A percentile compares a stretch with the other conserved stretches of the same genome.
These are phyloP conservation scores for Spathaspora sp. DNA, from an alignment of 1,139 yeast species.

Conservation along the genomic window DNA sequence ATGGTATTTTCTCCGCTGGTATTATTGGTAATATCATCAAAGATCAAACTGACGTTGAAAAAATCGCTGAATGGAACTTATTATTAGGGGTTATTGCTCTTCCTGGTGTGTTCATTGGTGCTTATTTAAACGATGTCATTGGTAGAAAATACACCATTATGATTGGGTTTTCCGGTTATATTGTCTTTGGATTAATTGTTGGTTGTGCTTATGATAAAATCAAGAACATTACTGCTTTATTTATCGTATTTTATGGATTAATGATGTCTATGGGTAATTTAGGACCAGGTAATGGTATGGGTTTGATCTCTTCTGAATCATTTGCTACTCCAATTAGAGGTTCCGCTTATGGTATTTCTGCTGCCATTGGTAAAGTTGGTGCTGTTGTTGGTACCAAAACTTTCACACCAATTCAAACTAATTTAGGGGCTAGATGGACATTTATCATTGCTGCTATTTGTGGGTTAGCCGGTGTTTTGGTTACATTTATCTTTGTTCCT, in stretches of 20 bases:
- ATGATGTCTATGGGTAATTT: constrained; percentile 58
- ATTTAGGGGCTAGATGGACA: constrained; percentile 34
- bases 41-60: constrained; percentile 30
- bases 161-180: constrained; percentile 47
- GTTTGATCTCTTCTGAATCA: constrained; percentile 64
- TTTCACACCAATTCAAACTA: constrained; percentile 42
- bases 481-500: constrained; percentile 64
- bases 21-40: constrained; percentile 40
- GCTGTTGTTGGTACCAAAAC: constrained; percentile 49
- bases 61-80: constrained; percentile 50
- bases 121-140: constrained; percentile 38
- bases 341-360: constrained; percentile 51
- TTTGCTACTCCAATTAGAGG: constrained; percentile 79
- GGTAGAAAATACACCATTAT: constrained; percentile 49
- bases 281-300: constrained; percentile 79
- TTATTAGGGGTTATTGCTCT: constrained; percentile 43
- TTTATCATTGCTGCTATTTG: constrained; percentile 67
- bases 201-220: constrained; percentile 46
- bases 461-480: constrained; percentile 65
- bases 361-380: constrained; percentile 52
- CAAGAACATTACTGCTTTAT: constrained; percentile 39
- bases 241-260: constrained; percentile 48
- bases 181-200: constrained; percentile 48
- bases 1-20: constrained; percentile 49
- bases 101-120: constrained; percentile 50